Evolutionary conservation across 352 stramenopile genomes (phyloP), one percentile per base, ranked within the genome.

Genomic region (Globisporangium abappressorium): DNA sequence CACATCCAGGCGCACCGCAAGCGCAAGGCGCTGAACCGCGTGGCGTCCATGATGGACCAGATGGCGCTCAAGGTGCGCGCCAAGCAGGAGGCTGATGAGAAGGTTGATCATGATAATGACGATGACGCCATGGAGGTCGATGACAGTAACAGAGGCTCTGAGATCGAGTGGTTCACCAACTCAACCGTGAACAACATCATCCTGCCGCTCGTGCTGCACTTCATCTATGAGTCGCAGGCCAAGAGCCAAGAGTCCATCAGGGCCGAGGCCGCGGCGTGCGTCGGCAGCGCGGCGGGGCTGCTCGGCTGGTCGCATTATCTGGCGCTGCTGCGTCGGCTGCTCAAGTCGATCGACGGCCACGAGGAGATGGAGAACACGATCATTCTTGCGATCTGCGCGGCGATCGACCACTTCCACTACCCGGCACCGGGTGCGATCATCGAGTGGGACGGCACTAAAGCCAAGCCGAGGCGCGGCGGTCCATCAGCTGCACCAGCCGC

Each of bases 1-100:
- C 98, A 99, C 81, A 98, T 99, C 51, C 98, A 99, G 76, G 81
- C 97, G 55, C 98, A 99, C 74, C 89, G 97, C 58, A 93, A 97
- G 74, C 84, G 90, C 12, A 88, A 93, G 60, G 97, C 96, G 20
- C 82, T 99, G 30, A 83, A 94, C 65, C 83, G 92, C 59, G 81
- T 99, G 1, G 87, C 91, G 47, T 90, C 82, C 62, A 65, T 93
- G n/a, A 91, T 99, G 77, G 75, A 81, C 30, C 70, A 84, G 15
- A 93, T 95, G 84, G 80, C 80, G 68, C 69, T 38, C 0, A 82
- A 81, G 56, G 43, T 63, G 4, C 72, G 64, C 43, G 43, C 46
- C 11, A 77, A 55, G 56, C 66, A 61, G 49, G 24, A 30, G 41
- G 41, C 5, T 15, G 43, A 34, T 7, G 59, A 61, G 49, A n/a